Conservation (phyloP, 371 early-diverging fungal genomes). For the Rozella allomycis region DNA sequence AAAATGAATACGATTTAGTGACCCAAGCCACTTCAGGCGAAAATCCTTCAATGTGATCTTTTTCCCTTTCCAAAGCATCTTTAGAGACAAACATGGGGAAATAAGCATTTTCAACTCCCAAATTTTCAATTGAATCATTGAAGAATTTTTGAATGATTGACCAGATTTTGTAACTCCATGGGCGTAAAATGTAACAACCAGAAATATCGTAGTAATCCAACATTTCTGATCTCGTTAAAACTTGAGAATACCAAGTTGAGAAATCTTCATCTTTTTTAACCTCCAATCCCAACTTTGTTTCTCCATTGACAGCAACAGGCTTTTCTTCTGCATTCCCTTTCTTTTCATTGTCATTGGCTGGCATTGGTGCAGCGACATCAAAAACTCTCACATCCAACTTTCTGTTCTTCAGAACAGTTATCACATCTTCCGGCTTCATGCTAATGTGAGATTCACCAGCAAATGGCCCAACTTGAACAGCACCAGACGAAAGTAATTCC, state of each 20-base stretch:
- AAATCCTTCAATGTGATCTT: slow-evolving; percentile 98
- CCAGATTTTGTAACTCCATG: slow-evolving; percentile 95
- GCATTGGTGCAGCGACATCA: no score
- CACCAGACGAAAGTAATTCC: no score
- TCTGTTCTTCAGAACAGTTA: no score
- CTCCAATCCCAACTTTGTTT: slow-evolving; percentile 67
- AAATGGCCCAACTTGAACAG: no score
- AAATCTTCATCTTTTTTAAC: slow-evolving; percentile 82
- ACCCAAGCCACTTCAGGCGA: slow-evolving; percentile 99
- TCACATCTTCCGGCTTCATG: no score
- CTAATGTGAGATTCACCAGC: no score
- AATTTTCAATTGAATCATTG: slow-evolving; percentile 63
- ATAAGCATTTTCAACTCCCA: slow-evolving; percentile 94
- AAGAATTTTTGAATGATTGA: slow-evolving; percentile 85
- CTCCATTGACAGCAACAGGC: no score
- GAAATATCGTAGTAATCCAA: slow-evolving; percentile 96
- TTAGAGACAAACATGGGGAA: slow-evolving; percentile 99
- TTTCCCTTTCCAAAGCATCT: slow-evolving; percentile 79
- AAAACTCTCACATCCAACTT: no score
- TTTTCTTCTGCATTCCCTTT: slow-evolving; percentile 2
- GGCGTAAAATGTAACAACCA: slow-evolving; percentile 98
- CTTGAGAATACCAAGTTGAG: slow-evolving; percentile 69
- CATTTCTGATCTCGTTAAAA: slow-evolving; percentile 88
- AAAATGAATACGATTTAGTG: slow-evolving; percentile 54
- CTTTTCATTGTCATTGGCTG: slow-evolving; percentile 1